Base-by-base conservation (phyloP, 192 early-diverging fungal species). In the Backusella australiensis region DNA sequence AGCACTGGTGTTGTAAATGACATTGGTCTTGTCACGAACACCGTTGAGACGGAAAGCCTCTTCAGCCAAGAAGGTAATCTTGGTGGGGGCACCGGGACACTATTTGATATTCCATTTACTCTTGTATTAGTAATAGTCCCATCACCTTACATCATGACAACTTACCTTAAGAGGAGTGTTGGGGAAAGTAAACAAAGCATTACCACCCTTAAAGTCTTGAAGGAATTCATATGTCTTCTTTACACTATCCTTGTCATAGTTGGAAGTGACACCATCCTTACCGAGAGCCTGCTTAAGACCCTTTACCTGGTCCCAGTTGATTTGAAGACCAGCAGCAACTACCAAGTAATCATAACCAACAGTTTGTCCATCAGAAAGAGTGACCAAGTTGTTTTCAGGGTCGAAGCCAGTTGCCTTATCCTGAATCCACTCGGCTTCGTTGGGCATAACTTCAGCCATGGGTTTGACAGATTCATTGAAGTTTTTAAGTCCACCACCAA, bases 171-270 rank as follows among this genome's bases (percentile, higher is more conserved):
- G 90, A 9, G 95, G 94, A 14, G 93, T 93, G 35, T 87, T 86
- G 34, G 95, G 95, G 89, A 96, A 93, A 23, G 95, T 96, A 78
- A 96, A 96, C 52, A 96, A 80, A 15, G 95, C 95, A 67, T 89
- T 91, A n/a, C 91, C 91, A 19, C 90, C 91, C 75, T 87, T 87
- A 72, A 94, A 90, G 15, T 84, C 79, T 77, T 90, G 84, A 71
- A 96, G 80, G 39, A 93, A 93, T 74, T 93, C 88, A 69, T 83
- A 86, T 0, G 94, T 94, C 79, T 91, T 90, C 73, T 91, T 80
- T 2, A 95, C 95, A 36, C 89, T 90, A 29, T 89, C 80, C 1
- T 85, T 81, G 66, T 91, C 90, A 84, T 96, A 96, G 89, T 94
- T 96, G 81, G 89, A 90, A 38, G 92, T 90, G 15, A 96, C 93